Percentiles rank a stretch among this genome's conserved stretches.
These are phyloP conservation scores for Trichoderma arundinaceum DNA, from an alignment of 2,329 filamentous ascomycete genomes.

Conservation along the genomic window DNA sequence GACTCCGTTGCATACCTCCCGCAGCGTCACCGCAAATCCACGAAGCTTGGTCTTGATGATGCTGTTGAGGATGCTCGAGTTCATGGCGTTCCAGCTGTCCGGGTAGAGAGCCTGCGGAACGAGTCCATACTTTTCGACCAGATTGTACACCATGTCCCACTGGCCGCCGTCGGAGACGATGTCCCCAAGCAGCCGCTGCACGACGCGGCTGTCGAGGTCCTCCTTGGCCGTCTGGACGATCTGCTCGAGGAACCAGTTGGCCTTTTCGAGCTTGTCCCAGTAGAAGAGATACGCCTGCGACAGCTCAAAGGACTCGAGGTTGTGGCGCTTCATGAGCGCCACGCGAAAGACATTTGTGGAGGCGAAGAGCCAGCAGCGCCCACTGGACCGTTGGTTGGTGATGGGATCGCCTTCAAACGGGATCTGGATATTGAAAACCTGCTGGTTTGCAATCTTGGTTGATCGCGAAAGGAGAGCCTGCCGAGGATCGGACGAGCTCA, in stretches of 20 bases:
- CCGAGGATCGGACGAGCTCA: slow-evolving; percentile 70
- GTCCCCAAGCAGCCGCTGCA: slow-evolving; percentile 70
- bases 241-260: slow-evolving; percentile 87
- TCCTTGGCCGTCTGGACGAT: slow-evolving; percentile 75
- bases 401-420: slow-evolving; percentile 81
- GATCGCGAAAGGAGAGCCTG: slow-evolving; percentile 68
- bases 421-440: slow-evolving; percentile 83
- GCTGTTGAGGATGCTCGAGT: slow-evolving; percentile 71
- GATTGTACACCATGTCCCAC: slow-evolving; percentile 90
- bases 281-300: slow-evolving; percentile 88
- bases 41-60: slow-evolving; percentile 84
- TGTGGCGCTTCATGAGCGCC: slow-evolving; percentile 84
- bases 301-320: slow-evolving; percentile 79
- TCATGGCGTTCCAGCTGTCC: slow-evolving; percentile 78
- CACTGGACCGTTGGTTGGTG: slow-evolving; percentile 81
- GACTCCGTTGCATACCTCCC: slow-evolving; percentile 55
- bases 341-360: slow-evolving; percentile 90
- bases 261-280: slow-evolving; percentile 93
- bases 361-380: slow-evolving; percentile 91
- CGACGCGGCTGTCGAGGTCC: slow-evolving; percentile 72
- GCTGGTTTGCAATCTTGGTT: slow-evolving; percentile 70
- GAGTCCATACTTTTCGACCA: slow-evolving; percentile 87
- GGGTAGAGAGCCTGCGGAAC: slow-evolving; percentile 82
- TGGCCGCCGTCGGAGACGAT: slow-evolving; percentile 84
- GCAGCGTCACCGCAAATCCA: slow-evolving; percentile 78